Evolutionary conservation across 371 early-diverging fungal species (phyloP), one percentile per base, ranked within the genome.

Genomic region (Thermomucor indicae-seudaticae): DNA sequence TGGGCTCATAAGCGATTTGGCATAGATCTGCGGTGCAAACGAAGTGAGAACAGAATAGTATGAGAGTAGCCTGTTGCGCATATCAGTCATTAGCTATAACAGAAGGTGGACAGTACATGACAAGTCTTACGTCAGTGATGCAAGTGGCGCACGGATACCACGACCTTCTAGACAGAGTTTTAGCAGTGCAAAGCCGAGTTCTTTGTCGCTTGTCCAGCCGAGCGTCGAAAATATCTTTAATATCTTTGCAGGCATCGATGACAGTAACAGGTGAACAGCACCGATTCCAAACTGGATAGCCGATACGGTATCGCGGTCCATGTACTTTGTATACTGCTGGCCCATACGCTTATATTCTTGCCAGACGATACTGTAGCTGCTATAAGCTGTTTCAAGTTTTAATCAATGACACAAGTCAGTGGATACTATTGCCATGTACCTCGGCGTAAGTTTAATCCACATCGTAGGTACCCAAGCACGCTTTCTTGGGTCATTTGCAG

Each of bases 191-290:
- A 81, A 76, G 1, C 85, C 85, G 45, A 82, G 67, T 22, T 75
- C 66, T 44, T 76, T 75, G 58, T 84, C 80, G 1, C 79, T 79
- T 31, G 66, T 62, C 75, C 79, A 81, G 11, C 79, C 79, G 43
- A 84, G 77, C 0, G 79, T 75, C 3, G 74, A 65, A 14, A 84
- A 72, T 25, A 82, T 63, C 14, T 76, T 72, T 6, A 80, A 58
- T 27, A 82, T 75, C 43, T 82, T 82, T 31, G 72, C 58, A 0
- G 85, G 82, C 53, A 84, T 58, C 2, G 76, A 72, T 0, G 81
- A 79, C 4, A 84, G 57, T 4, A 84, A 55, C 8, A 82, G 56
- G 55, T 84, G 72, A 30, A 80, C 78, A 4, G 85, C 71, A 34
- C 85, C 85, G 43, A 81, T 72, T 23, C 72, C 75, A 55, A 71